Evolutionary conservation across 2,329 filamentous ascomycete genomes (phyloP), one percentile per base, ranked within the genome.

Genomic region (Arthrobotrys megalospora): DNA sequence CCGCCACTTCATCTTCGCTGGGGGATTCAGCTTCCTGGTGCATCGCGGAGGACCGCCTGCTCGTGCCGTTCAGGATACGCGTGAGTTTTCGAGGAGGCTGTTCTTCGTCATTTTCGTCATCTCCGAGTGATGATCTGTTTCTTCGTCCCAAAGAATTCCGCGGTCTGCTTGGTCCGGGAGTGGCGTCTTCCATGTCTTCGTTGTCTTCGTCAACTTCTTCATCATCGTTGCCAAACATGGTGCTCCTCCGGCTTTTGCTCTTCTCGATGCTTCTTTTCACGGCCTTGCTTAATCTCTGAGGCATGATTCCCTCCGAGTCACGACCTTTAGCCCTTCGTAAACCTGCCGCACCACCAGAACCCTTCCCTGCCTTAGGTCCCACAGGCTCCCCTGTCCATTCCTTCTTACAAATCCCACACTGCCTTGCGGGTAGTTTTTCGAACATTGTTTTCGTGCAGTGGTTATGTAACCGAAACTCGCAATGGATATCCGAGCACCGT

Each of bases 371-470:
- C n/a, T 53, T 71, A 6, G 68, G 69, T 8, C 68, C 76, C n/a
- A 73, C 76, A 3, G 76, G 64, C 10, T 75, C 76, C 8, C 76
- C 69, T 11, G 48, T 79, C 76, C 70, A 79, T 21, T 79, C 76
- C 7, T 48, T 43, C 4, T 36, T 16, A 43, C 76, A 79, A 0
- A 16, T 19, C 7, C 80, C 80, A 38, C 81, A 82, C 65, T 77
- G 68, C 32, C 85, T 86, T 0, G 92, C 91, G 82, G 93, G 97
- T 48, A 87, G 87, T 69, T 91, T 68, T 6, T 38, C 87, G 87
- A 93, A 97, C 83, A 91, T 93, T 32, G 89, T 90, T 11, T 89
- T 88, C 70, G 90, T 87, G 83, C 94, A 97, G 63, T 91, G 89
- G 80, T 94, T 89, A 83, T 97, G 94, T 14, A 97, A 84, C 10